Percentiles rank a stretch among this genome's conserved stretches.
Evolutionary conservation across 2,329 filamentous ascomycete genomes (phyloP).

Genomic region (Claviceps pusilla): DNA sequence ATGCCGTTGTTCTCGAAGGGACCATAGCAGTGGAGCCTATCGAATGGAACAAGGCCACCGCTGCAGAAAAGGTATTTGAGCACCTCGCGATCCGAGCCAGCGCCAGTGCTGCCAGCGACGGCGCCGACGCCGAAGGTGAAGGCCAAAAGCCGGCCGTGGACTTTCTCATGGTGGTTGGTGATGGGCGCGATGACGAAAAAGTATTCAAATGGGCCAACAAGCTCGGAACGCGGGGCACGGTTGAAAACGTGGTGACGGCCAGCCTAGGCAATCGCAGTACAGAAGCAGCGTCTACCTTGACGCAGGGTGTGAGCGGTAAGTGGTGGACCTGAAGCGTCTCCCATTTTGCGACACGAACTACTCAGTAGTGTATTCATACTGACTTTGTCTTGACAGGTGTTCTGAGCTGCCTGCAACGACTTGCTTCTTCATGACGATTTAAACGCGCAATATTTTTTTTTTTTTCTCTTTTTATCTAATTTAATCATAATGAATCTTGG

Average conservation of each 20-base stretch:
- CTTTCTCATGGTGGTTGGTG: slow-evolving; percentile 79
- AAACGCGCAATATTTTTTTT: too few species aligned
- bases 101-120: slow-evolving; percentile 3
- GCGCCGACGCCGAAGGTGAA: slow-evolving; percentile 6
- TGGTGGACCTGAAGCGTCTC: neutral
- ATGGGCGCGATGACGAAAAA: slow-evolving; percentile 84
- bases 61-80: slow-evolving; percentile 59
- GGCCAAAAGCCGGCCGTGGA: slow-evolving; percentile 42
- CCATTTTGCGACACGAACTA: neutral
- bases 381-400: slow-evolving; percentile 19
- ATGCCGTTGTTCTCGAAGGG: slow-evolving; percentile 66
- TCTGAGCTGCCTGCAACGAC: slow-evolving; percentile 27
- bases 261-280: slow-evolving; percentile 79
- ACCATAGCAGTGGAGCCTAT: slow-evolving; percentile 73
- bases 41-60: slow-evolving; percentile 77
- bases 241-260: slow-evolving; percentile 66
- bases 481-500: neutral
- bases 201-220: slow-evolving; percentile 90
- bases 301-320: slow-evolving; percentile 82
- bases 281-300: slow-evolving; percentile 69
- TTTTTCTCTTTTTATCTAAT: neutral
- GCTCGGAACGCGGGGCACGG: slow-evolving; percentile 40
- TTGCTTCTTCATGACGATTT: slow-evolving; percentile 17
- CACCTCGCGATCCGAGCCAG: slow-evolving; percentile 30
- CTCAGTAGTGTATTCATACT: neutral